Evolutionary conservation across 2,329 filamentous ascomycete genomes (phyloP), one percentile per base, ranked within the genome.

Genomic region (Cercospora sojina): DNA sequence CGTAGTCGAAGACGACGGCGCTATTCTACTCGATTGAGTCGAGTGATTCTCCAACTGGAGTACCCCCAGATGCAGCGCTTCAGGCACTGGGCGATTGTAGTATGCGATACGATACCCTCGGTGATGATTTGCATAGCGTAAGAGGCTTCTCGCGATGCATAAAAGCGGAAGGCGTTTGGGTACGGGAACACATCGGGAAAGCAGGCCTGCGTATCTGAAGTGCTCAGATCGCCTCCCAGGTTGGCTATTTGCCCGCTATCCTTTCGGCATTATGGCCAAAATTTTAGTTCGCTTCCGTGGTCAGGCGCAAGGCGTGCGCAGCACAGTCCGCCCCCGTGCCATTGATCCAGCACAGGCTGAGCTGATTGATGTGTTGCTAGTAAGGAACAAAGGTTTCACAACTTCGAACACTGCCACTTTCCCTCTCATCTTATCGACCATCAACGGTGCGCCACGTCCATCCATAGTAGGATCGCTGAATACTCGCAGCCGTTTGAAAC

Each of bases 11-110:
- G 71, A 74, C 47, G 74, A 74, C 51, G 74, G 74, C 20, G 71
- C 74, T 12, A 77, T 77, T 64, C 35, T 75, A n/a, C 64, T 77
- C 29, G 75, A 76, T 53, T 70, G 73, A 74, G 57, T 35, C 29
- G n/a, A 41, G 41, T 27, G 5, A 5, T 16, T 47, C 32, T n/a
- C n/a, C 13, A 18, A 10, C 18, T 41, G n/a, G 35, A 29, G 57
- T 59, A 35, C 27, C 13, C 20, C 18, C 32, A 47, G 20, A 20
- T 47, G 4, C 25, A 18, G 29, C 31, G 31, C 16, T 13, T 32
- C 20, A 56, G 35, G 43, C 35, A 58, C 49, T 20, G 43, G 20
- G 51, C 49, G 23, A 25, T 41, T 63, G 29, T 53, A 38, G 16
- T 60, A 41, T 29, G 32, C 59, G 55, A 59, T 25, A 61, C 29